Conservation (phyloP, 2,329 filamentous ascomycete genomes). For the Fusarium gaditjirri region DNA sequence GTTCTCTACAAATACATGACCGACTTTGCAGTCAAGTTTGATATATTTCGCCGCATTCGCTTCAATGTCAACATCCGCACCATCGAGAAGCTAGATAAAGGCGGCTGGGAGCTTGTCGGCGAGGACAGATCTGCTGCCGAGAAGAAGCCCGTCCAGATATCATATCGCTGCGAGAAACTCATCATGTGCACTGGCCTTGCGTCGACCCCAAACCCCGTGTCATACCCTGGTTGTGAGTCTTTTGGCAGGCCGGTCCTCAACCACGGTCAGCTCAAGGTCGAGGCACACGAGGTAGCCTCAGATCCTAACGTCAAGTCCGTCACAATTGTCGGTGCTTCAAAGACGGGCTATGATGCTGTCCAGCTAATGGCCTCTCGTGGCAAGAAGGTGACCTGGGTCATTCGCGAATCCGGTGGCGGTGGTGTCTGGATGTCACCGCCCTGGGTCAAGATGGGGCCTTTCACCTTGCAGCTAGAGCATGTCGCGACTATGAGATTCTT, state of each 20-base stretch:
- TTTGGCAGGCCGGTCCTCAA: background rate
- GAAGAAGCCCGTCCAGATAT: rapidly evolving
- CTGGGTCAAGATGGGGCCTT: background rate
- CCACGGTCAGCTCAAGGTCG: background rate
- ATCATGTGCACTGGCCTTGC: background rate
- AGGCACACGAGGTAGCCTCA: background rate
- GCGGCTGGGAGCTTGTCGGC: background rate
- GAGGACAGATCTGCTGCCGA: rapidly evolving
- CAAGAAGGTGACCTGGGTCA: background rate
- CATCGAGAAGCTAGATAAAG: background rate
- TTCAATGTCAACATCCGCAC: background rate
- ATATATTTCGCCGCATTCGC: background rate
- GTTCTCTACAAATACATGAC: background rate
- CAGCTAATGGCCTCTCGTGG: background rate
- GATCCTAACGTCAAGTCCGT: background rate
- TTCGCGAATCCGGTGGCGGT: background rate
- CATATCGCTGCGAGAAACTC: background rate
- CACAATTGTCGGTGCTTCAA: background rate
- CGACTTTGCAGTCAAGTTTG: background rate
- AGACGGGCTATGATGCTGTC: background rate
- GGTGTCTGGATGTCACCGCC: background rate
- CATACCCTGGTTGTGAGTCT: background rate
- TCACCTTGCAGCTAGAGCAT: background rate
- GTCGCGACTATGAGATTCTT: background rate
- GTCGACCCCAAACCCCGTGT: background rate